Evolutionary conservation across 2,329 filamentous ascomycete species (phyloP).

Genomic region (Fusarium newnesense): DNA sequence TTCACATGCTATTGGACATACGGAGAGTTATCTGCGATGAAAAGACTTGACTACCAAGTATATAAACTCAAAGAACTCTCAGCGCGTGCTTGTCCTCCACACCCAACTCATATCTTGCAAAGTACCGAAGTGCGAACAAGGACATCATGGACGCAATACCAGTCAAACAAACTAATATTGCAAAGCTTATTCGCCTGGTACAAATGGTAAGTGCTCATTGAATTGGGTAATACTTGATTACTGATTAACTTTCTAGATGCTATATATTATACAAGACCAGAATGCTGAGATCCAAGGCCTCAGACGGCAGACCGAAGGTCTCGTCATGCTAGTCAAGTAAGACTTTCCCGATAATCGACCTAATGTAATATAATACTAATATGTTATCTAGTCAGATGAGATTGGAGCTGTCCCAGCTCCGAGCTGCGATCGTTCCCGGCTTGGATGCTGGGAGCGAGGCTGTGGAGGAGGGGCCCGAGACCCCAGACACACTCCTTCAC

Average conservation of each 20-base stretch:
- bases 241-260: neutral
- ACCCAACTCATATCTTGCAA: neutral
- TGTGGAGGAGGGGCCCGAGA: neutral
- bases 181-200: neutral
- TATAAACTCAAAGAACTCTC: neutral
- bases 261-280: neutral
- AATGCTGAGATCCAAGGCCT: neutral
- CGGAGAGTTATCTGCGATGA: fast-evolving
- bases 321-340: neutral
- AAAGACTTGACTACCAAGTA: fast-evolving
- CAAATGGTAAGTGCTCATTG: neutral
- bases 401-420: neutral
- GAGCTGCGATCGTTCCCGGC: neutral
- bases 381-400: neutral
- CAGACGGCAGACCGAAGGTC: no score
- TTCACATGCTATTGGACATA: neutral
- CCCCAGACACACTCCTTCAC: neutral
- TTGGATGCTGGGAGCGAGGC: neutral
- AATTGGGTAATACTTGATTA: fast-evolving
- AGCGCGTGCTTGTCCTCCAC: neutral
- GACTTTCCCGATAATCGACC: neutral
- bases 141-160: neutral
- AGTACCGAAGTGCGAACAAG: neutral
- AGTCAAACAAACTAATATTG: neutral
- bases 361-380: neutral